Base-by-base conservation (phyloP, 2,329 filamentous ascomycete species). In the Cladophialophora exuberans region DNA sequence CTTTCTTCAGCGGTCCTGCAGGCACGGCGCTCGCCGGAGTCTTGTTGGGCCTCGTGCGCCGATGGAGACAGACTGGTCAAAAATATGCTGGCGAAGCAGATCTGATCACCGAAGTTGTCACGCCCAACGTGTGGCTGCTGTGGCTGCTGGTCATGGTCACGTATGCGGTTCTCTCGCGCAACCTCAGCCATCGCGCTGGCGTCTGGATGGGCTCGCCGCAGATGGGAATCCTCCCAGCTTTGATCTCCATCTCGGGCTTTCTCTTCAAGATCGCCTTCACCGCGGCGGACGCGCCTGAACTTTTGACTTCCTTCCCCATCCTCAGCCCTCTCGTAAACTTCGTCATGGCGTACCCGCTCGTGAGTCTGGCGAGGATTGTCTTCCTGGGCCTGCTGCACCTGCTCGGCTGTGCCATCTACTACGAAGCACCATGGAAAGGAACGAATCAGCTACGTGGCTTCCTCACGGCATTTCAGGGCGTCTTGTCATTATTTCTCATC, bases 1-100 rank as follows among this genome's bases (percentile, higher is more conserved):
- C 22, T 23, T n/a, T 45, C 3, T 10, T 43, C 13, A 13, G 23
- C n/a, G 55, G 58, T 3, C 38, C 48, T 6, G 38, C 65, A 13
- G 62, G 59, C n/a, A 63, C 70, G 10, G 33, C 81, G 11, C 64
- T 79, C 26, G 76, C 88, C 0, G 76, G 93, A 6, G 65, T 79
- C 1, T 73, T 83, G 6, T 81, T 89, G 49, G 83, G 92, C 30
- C 65, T 96, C 2, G 75, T 85, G 31, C 79, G 90, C 38, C 82
- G 87, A 52, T 99, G 93, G 93, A 97, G 97, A 67, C 94, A 97
- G 70, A 97, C 94, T 0, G 94, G 94, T 3, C 93, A 97, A 68
- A 99, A 99, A 70, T 92, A 90, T 65, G 88, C 94, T 1, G 92
- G 92, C n/a, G 88, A 87, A 33, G 84, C 90, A 22, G 94, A 97